Base-by-base conservation (phyloP, 2,329 filamentous ascomycete genomes). In the Pseudocercospora fijiensis region DNA sequence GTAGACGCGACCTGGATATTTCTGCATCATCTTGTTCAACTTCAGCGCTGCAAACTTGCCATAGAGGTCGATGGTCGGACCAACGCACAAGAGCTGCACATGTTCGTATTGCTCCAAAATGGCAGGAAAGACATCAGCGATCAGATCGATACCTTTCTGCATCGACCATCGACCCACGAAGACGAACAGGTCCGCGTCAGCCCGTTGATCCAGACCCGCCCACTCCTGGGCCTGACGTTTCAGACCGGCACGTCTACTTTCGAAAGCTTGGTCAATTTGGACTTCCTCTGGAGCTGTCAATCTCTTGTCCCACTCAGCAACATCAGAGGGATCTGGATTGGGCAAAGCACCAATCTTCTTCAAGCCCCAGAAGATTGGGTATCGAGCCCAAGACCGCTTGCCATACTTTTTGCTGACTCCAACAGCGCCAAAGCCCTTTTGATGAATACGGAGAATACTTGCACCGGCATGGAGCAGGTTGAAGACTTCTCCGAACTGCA, bases 161-260 rank as follows among this genome's bases (percentile, higher is more conserved):
- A 86, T 83, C 11, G 83, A 86, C 86, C 86, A 89, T 65, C 86
- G 82, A 63, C 86, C 86, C 43, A 89, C 86, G 67, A 89, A 89
- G 7, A 88, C 86, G 66, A 88, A 82, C 4, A 89, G 78, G 63
- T 89, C 85, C 2, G 86, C 86, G 22, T 84, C 78, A 1, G 86
- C 82, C 67, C 86, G 81, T 55, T 84, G 79, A 0, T 86, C 78
- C 3, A 89, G 78, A 4, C 85, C 85, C 41, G 86, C 86, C 86
- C 86, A 89, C 76, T 86, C 83, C 69, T 89, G 86, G n/a, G 86
- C 85, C 72, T 88, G 84, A 7, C 80, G 79, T 60, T 83, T 82
- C 20, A 86, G 75, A 5, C 82, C 81, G 2, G 75, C 80, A 67
- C 86, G 76, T 45, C 77, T 75, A 58, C 78, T 76, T 72, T 88